Percentiles rank a stretch among this genome's conserved stretches.
These are phyloP conservation scores for Fusarium xylarioides DNA, from an alignment of 2,329 filamentous ascomycete species.

Conservation along the genomic window DNA sequence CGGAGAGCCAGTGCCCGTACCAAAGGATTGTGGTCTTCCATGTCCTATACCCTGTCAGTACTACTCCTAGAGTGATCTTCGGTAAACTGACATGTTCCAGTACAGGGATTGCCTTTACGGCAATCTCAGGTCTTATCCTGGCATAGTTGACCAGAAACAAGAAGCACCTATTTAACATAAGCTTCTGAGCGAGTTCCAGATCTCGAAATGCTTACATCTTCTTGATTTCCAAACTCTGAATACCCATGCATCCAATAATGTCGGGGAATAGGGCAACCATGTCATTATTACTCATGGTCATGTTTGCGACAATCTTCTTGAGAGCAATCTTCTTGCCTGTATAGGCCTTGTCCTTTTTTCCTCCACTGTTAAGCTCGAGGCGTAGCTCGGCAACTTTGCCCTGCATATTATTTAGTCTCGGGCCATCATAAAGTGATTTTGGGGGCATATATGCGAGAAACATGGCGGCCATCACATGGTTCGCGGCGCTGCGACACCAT, in stretches of 20 bases:
- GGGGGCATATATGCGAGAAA: conserved; percentile 64
- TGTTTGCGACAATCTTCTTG: conserved; percentile 99
- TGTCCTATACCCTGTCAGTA: conserved; percentile 69
- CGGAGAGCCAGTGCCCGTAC: conserved; percentile 91
- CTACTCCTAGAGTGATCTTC: not conserved
- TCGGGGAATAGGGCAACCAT: conserved; percentile 98
- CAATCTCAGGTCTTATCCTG: conserved; percentile 91
- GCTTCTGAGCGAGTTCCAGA: not conserved
- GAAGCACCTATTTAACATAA: conserved; percentile 77
- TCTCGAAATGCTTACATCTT: conserved; percentile 77
- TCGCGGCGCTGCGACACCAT: conserved; percentile 7
- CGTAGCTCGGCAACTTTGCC: conserved; percentile 98
- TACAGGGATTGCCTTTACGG: conserved; percentile 89
- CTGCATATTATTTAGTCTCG: conserved; percentile 72
- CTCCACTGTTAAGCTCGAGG: conserved; percentile 89
- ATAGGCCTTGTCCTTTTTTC: conserved; percentile 98
- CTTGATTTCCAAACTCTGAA: conserved; percentile 96
- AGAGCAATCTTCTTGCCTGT: conserved; percentile 95
- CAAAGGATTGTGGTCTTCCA: conserved; percentile 91
- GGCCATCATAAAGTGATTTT: conserved; percentile 52
- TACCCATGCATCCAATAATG: conserved; percentile 93
- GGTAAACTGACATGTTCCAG: conserved; percentile 72
- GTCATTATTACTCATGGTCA: conserved; percentile 99
- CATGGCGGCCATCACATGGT: conserved; percentile 50
- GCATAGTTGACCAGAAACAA: conserved; percentile 97